These are phyloP conservation scores for Sporothrix schenckii DNA, from an alignment of 2,329 filamentous ascomycete genomes.

Conservation along the genomic window DNA sequence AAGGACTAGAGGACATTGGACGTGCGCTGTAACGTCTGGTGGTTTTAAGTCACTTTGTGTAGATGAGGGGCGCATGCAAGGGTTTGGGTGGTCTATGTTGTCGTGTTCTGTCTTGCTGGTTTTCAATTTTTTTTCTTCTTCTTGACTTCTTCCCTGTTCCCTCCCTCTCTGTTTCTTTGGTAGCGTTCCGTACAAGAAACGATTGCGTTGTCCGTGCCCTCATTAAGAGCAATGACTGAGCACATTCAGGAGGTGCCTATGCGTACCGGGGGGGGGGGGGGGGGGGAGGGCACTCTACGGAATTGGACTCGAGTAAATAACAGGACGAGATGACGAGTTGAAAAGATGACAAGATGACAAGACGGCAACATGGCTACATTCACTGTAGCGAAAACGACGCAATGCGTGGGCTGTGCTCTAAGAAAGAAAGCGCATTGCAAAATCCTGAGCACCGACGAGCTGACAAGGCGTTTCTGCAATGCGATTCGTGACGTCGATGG, in stretches of 20 bases:
- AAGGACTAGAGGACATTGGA: constrained; percentile 1
- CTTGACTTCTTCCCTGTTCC: neutral
- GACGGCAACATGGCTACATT: too few species aligned
- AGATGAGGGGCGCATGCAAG: neutral
- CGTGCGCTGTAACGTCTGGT: neutral
- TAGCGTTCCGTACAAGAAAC: constrained; percentile 19
- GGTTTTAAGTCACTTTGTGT: neutral
- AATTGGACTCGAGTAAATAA: neutral
- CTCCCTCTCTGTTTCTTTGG: neutral
- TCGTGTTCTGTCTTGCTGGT: neutral
- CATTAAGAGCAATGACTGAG: neutral
- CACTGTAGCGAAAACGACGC: too few species aligned
- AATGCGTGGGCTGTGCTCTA: neutral
- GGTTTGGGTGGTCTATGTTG: neutral
- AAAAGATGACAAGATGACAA: neutral
- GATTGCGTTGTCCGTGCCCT: neutral
- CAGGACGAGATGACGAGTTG: neutral
- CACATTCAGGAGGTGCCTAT: neutral
- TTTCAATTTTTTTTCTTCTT: neutral
- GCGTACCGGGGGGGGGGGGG: neutral
- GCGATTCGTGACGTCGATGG: constrained; percentile 11
- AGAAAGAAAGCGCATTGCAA: constrained; percentile 2
- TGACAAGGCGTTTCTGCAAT: neutral
- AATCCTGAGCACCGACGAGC: neutral
- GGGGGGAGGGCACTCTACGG: neutral